phyloP scores from a whole-genome alignment of 805 yeast genomes.

The Saccharomycopsis guyanensis region DNA sequence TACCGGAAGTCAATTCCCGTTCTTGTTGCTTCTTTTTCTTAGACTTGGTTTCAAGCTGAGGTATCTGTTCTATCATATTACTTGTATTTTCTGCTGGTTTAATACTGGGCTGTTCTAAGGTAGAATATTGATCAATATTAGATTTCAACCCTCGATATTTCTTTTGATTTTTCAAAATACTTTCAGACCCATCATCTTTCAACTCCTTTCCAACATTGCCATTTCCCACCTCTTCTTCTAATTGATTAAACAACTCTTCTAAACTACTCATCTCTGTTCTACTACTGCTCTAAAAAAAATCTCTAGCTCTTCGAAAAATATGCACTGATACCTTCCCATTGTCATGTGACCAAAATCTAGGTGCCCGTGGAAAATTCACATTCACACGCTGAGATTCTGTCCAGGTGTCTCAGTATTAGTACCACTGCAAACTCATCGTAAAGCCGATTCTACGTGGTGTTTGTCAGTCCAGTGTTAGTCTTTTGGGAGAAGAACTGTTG shows the following conservation, averaged over 20 bases:
- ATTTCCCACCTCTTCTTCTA: background rate
- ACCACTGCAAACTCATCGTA: no score
- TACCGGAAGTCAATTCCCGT: slow-evolving; percentile 36
- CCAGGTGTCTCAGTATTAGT: no score
- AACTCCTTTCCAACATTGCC: background rate
- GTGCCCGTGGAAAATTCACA: no score
- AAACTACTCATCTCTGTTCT: slow-evolving; percentile 1
- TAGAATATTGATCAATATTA: slow-evolving; percentile 1
- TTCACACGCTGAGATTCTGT: no score
- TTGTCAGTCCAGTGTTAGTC: no score
- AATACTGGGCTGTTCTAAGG: background rate
- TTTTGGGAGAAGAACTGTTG: no score
- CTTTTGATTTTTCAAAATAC: slow-evolving; percentile 4
- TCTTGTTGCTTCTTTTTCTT: slow-evolving; percentile 22
- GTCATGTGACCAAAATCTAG: no score
- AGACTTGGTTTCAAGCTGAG: slow-evolving; percentile 7
- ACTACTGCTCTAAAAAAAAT: no score
- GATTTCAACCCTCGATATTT: slow-evolving; percentile 8
- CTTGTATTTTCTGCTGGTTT: background rate
- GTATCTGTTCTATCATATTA: background rate
- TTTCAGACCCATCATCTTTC: background rate
- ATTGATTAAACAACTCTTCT: slow-evolving; percentile 16
- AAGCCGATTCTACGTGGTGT: no score
- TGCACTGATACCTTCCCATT: no score
- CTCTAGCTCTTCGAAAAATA: background rate